Percentiles rank a stretch among this genome's conserved stretches.
These are phyloP conservation scores for Aphanomyces invadans DNA, from an alignment of 352 stramenopile genomes.

Conservation along the genomic window DNA sequence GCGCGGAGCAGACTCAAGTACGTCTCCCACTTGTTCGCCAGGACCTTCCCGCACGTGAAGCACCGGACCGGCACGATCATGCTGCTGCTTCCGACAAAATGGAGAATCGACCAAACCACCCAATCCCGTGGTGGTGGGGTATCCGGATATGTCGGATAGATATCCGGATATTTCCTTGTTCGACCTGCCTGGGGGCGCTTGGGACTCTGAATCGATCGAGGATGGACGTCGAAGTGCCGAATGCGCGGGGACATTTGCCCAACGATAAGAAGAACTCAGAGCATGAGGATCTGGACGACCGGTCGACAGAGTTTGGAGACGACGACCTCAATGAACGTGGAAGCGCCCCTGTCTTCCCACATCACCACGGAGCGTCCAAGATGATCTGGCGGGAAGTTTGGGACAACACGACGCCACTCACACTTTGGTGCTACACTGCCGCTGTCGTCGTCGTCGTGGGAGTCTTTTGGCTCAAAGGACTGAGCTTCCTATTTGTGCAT, in stretches of 20 bases:
- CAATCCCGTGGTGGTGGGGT: not conserved
- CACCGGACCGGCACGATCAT: constrained; percentile 99
- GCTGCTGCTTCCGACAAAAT: constrained; percentile 1
- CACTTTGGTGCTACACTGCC: constrained; percentile 1
- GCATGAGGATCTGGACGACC: constrained; percentile 2
- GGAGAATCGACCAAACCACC: constrained; percentile 1
- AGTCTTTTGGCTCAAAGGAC: not conserved
- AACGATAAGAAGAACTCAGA: constrained; percentile 9
- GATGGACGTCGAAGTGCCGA: constrained; percentile 23
- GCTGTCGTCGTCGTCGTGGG: constrained; percentile 8
- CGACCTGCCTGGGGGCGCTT: no score
- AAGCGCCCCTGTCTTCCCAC: not conserved
- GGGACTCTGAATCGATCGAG: not conserved
- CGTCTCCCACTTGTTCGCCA: constrained; percentile 99
- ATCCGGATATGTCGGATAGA: constrained; percentile 8
- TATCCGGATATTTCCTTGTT: constrained; percentile 7
- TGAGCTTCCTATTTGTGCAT: constrained; percentile 18
- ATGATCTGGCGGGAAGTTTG: constrained; percentile 15
- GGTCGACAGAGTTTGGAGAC: not conserved
- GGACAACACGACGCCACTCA: constrained; percentile 16
- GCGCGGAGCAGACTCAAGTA: constrained; percentile 96
- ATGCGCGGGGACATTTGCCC: constrained; percentile 17
- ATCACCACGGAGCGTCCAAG: not conserved
- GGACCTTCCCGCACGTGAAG: constrained; percentile 99
- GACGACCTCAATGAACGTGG: constrained; percentile 18